These are phyloP conservation scores for Paspalum notatum DNA, from an alignment of 176 grass and related monocot genomes.

Conservation along the genomic window DNA sequence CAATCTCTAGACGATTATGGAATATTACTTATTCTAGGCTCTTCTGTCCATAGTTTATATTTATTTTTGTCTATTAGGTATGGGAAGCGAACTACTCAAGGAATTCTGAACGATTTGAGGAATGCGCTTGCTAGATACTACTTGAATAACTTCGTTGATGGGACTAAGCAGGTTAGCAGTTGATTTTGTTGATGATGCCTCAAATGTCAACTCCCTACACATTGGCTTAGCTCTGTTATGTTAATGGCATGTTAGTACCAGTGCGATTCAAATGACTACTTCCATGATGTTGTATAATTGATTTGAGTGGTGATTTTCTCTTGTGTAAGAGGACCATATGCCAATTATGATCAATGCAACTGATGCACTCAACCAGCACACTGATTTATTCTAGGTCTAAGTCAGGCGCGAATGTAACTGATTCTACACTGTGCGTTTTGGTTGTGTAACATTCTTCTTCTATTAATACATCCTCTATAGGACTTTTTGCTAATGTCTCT, in stretches of 20 bases:
- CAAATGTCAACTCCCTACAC: not conserved
- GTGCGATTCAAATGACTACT: not conserved
- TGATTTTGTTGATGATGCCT: conserved; percentile 24
- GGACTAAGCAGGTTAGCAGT: conserved; percentile 82
- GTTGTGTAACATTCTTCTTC: no score
- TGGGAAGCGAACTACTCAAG: conserved; percentile 76
- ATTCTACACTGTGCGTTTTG: no score
- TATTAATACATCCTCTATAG: not conserved
- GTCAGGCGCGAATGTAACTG: no score
- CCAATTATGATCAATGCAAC: conserved; percentile 1
- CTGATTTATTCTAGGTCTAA: no score
- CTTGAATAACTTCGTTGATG: conserved; percentile 92
- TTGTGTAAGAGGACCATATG: conserved; percentile 16
- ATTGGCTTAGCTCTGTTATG: not conserved
- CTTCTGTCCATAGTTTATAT: not conserved
- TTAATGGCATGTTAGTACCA: conserved; percentile 11
- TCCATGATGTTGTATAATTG: not conserved
- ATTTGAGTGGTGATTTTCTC: conserved; percentile 2
- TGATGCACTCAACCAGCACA: no score
- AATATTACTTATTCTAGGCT: conserved; percentile 6
- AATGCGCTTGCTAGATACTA: conserved; percentile 94
- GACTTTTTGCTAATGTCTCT: not conserved
- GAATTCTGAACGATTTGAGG: conserved; percentile 81
- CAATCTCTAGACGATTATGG: not conserved
- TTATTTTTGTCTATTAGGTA: conserved; percentile 53